A percentile compares a stretch with the other conserved stretches of the same genome.
phyloP scores from a whole-genome alignment of 2,329 filamentous ascomycete species.

The Didymellaceae sp. region DNA sequence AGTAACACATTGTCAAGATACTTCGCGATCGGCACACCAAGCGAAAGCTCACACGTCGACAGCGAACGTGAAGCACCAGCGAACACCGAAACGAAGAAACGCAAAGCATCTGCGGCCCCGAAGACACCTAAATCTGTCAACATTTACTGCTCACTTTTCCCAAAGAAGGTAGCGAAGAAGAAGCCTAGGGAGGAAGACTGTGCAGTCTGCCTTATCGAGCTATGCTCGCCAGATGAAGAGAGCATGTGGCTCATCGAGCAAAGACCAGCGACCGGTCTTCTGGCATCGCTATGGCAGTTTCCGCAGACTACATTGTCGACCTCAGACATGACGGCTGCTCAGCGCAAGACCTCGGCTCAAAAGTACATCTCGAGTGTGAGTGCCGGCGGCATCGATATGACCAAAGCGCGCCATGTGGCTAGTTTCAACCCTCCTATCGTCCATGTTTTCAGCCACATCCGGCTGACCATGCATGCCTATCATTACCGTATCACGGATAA shows the following conservation, averaged over 20 bases:
- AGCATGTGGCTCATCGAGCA: conserved; percentile 47
- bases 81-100: conserved; percentile 25
- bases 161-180: conserved; percentile 45
- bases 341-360: conserved; percentile 34
- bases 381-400: conserved; percentile 22
- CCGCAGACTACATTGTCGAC: conserved; percentile 34
- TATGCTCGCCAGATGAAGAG: conserved; percentile 9
- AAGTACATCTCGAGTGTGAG: conserved; percentile 29
- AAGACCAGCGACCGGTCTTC: conserved; percentile 40
- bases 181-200: conserved; percentile 43
- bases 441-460: conserved; percentile 47
- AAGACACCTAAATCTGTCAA: conserved; percentile 21
- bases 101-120: conserved; percentile 25
- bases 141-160: conserved; percentile 45
- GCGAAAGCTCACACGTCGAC: conserved; percentile 14
- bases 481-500: conserved; percentile 25
- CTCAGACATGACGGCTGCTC: conserved; percentile 23
- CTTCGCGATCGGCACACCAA: conserved; percentile 33
- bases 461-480: conserved; percentile 45
- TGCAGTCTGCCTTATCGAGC: conserved; percentile 42
- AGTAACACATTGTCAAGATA: conserved; percentile 41
- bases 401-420: conserved; percentile 22
- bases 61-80: conserved; percentile 17
- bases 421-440: conserved; percentile 38
- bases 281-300: conserved; percentile 45